Evolutionary conservation across 2,329 filamentous ascomycete genomes (phyloP).

Genomic region (Plectosphaerella cucumerina): DNA sequence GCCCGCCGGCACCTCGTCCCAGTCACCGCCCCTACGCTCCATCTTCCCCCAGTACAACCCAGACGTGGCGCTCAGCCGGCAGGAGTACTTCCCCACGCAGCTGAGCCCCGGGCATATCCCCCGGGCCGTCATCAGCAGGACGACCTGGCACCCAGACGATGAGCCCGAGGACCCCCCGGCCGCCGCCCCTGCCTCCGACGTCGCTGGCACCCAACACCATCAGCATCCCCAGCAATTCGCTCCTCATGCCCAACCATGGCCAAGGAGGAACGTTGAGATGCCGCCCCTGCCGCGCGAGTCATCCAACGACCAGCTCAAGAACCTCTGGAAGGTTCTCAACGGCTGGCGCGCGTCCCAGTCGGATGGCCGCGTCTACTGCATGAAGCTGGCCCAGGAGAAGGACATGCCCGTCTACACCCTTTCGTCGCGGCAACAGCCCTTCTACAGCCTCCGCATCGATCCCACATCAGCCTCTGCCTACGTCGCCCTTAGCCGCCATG

Average conservation of each 20-base stretch:
- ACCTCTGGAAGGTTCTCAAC: constrained; percentile 66
- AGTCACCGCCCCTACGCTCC: constrained; percentile 50
- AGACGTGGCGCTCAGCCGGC: constrained; percentile 59
- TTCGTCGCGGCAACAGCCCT: constrained; percentile 56
- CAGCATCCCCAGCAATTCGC: constrained; percentile 12
- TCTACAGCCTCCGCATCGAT: constrained; percentile 63
- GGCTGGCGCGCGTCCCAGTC: constrained; percentile 61
- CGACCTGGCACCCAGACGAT: constrained; percentile 49
- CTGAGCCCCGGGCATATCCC: constrained; percentile 61
- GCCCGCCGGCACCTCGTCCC: constrained; percentile 18
- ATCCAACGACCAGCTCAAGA: constrained; percentile 58
- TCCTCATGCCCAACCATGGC: constrained; percentile 21
- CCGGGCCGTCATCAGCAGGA: constrained; percentile 59
- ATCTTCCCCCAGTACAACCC: constrained; percentile 77
- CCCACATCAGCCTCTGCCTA: constrained; percentile 61
- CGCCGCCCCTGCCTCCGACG: constrained; percentile 10
- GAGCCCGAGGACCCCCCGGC: constrained; percentile 13
- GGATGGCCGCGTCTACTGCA: constrained; percentile 56
- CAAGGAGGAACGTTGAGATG: constrained; percentile 26
- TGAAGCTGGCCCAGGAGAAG: constrained; percentile 50
- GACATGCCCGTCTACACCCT: constrained; percentile 65
- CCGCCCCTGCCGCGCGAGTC: constrained; percentile 45
- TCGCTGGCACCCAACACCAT: constrained; percentile 13
- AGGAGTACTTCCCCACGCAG: constrained; percentile 67
- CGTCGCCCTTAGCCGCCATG: constrained; percentile 54